Base-by-base conservation (phyloP, 2,329 filamentous ascomycete species). In the Colletotrichum godetiae region DNA sequence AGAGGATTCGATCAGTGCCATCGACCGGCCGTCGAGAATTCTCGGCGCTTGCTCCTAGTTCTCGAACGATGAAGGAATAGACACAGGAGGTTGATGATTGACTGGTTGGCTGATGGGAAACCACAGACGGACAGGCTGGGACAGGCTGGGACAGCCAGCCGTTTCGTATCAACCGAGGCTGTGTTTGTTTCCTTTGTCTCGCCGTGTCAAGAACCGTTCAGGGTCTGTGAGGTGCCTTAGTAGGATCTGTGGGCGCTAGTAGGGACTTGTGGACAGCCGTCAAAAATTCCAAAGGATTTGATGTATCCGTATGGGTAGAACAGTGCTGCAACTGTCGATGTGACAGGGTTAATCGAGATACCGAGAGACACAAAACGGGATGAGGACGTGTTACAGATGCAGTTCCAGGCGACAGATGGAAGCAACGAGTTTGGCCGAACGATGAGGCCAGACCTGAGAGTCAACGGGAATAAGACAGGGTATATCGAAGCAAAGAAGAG, bases 151-250 rank as follows among this genome's bases (percentile, higher is more conserved):
- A 57, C 56, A 46, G 55, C 60, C 67, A 71, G 71, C 71, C 60
- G 71, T 73, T 73, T 73, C 71, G 71, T 29, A 71, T 73, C 67
- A 67, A 42, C 29, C 37, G 60, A 71, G 67, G 67, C 71, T 52
- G 61, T 73, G 71, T 66, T 66, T 73, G 67, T 73, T 73, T 73
- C 71, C 71, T 73, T 70, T 73, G 71, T 73, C 35, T 70, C 6
- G 35, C 29, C 52, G 55, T 55, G 35, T 64, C 53, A 49, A 52
- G 63, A 62, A 52, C 19, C 56, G 56, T 52, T 57, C 71, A 61
- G 35, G 46, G 67, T 73, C 67, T 57, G 71, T 73, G 67, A 66
- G 46, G 68, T 69, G 55, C 61, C 55, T 73, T 71, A 66, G 67
- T 65, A 29, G 29, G 49, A 70, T 58, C 35, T 37, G 56, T 29